Conservation (phyloP, 495 filamentous ascomycete species). For the Annulohypoxylon stygium region DNA sequence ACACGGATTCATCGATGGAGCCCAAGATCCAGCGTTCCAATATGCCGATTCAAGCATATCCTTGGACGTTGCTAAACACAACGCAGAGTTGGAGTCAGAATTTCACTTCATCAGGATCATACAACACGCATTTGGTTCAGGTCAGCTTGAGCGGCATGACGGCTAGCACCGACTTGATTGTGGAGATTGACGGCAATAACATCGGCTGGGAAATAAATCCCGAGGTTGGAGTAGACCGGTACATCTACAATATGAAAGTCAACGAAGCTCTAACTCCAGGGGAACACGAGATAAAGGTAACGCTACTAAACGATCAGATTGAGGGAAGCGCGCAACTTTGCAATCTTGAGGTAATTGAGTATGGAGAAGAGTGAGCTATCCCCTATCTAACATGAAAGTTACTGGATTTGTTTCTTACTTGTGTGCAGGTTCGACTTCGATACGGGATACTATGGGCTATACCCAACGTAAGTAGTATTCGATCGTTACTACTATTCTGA, state of each 20-base stretch:
- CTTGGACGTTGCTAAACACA: slow-evolving; percentile 48
- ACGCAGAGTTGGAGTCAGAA: slow-evolving; percentile 39
- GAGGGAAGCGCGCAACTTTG: slow-evolving; percentile 48
- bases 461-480: slow-evolving; percentile 48
- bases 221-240: slow-evolving; percentile 44
- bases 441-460: slow-evolving; percentile 39
- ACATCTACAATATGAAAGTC: slow-evolving; percentile 47
- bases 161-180: slow-evolving; percentile 40
- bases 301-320: slow-evolving; percentile 40
- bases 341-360: slow-evolving; percentile 47
- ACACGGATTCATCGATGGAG: slow-evolving; percentile 34
- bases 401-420: not conserved
- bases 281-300: slow-evolving; percentile 39
- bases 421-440: slow-evolving; percentile 42
- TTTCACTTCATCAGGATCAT: slow-evolving; percentile 44
- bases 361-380: slow-evolving; percentile 42
- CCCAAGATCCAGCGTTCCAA: slow-evolving; percentile 42
- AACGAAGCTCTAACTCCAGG: slow-evolving; percentile 35
- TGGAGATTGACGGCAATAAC: slow-evolving; percentile 44
- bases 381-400: not conserved
- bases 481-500: not conserved
- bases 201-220: slow-evolving; percentile 46
- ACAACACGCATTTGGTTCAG: slow-evolving; percentile 41
- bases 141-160: slow-evolving; percentile 45
- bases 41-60: slow-evolving; percentile 49